Percentiles rank a stretch among this genome's conserved stretches.
These are phyloP conservation scores for Talaromyces atroroseus DNA, from an alignment of 2,329 filamentous ascomycete genomes.

Conservation along the genomic window DNA sequence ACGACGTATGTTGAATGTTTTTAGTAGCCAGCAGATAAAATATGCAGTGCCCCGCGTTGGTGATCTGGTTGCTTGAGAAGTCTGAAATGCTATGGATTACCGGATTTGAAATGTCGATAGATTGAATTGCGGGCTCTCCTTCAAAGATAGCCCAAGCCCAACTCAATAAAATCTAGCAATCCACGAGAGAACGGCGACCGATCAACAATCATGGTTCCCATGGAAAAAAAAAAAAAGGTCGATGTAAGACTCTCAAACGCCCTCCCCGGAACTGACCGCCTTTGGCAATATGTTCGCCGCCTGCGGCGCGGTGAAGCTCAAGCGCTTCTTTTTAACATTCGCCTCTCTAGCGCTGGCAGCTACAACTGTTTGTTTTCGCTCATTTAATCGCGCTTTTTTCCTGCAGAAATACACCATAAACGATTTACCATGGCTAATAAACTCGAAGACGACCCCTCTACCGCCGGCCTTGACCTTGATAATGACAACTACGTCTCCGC, in stretches of 20 bases:
- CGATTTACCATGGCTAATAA: neutral
- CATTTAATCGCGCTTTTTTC: neutral
- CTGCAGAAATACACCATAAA: neutral
- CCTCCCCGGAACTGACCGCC: slow-evolving; percentile 8
- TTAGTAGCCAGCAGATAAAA: neutral
- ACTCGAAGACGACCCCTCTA: neutral
- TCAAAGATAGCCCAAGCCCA: neutral
- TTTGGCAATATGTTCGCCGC: slow-evolving; percentile 8
- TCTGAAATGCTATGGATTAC: neutral
- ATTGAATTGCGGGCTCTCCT: neutral
- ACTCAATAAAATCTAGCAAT: neutral
- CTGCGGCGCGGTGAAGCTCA: neutral
- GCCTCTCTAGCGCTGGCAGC: neutral
- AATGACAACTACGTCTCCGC: slow-evolving; percentile 33
- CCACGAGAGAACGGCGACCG: neutral
- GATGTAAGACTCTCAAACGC: slow-evolving; percentile 2
- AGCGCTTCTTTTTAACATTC: neutral
- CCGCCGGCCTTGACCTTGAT: slow-evolving; percentile 21
- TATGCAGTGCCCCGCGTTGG: slow-evolving; percentile 7
- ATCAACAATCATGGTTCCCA: neutral
- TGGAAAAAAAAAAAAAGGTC: neutral
- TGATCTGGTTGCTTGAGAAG: neutral
- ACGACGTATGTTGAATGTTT: neutral
- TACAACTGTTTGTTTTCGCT: neutral
- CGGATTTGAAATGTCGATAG: neutral